A percentile compares a stretch with the other conserved stretches of the same genome.
Evolutionary conservation across 2,329 filamentous ascomycete species (phyloP).

Genomic region (Clonostachys rosea): DNA sequence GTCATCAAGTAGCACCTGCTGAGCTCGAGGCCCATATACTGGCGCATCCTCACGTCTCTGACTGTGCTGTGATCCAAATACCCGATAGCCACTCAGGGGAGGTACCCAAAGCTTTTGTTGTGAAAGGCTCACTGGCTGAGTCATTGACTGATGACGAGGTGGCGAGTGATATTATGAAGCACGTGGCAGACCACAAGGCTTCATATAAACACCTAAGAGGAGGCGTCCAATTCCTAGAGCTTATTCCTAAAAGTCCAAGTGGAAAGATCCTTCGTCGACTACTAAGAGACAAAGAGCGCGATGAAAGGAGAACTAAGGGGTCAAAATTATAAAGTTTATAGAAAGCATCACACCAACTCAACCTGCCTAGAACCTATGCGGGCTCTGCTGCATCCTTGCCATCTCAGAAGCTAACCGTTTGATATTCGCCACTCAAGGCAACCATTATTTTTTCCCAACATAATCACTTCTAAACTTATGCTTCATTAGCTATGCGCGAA

Average conservation of each 20-base stretch:
- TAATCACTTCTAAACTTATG: too few relatives aligned
- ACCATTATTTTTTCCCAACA: too few relatives aligned
- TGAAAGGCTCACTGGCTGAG: slow-evolving; percentile 28
- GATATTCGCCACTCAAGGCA: too few relatives aligned
- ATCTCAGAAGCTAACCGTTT: too few relatives aligned
- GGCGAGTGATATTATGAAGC: slow-evolving; percentile 43
- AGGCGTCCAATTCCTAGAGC: slow-evolving; percentile 54
- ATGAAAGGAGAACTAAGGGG: slow-evolving; percentile 12
- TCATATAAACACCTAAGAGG: slow-evolving; percentile 62
- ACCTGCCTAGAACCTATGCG: too few relatives aligned
- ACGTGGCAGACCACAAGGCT: slow-evolving; percentile 60
- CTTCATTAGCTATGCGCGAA: too few relatives aligned
- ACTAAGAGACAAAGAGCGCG: slow-evolving; percentile 68
- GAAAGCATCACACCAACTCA: too few relatives aligned
- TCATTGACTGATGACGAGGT: slow-evolving; percentile 33
- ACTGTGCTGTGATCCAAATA: slow-evolving; percentile 68
- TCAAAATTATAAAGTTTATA: too few relatives aligned
- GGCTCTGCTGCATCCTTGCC: too few relatives aligned
- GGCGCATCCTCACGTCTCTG: slow-evolving; percentile 61
- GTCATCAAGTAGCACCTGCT: slow-evolving; percentile 71
- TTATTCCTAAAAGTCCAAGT: slow-evolving; percentile 66
- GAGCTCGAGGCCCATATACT: slow-evolving; percentile 72
- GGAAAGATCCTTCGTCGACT: slow-evolving; percentile 66
- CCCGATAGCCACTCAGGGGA: slow-evolving; percentile 52
- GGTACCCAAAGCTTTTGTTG: slow-evolving; percentile 56